phyloP scores from a whole-genome alignment of 441 rosid genomes.

The Syzygium syzygioides region DNA sequence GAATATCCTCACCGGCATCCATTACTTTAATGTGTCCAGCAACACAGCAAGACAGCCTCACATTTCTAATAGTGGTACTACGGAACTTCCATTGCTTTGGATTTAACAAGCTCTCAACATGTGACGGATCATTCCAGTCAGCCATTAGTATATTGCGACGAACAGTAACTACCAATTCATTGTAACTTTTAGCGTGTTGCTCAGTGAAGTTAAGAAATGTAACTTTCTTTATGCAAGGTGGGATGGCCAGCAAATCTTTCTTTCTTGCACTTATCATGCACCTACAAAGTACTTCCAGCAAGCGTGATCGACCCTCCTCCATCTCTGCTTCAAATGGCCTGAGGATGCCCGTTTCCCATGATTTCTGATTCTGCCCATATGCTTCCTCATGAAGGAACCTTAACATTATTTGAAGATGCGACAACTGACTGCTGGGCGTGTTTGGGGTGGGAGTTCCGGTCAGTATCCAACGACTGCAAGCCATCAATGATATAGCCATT shows the following conservation, averaged over 20 bases:
- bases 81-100: slow-evolving; percentile 94
- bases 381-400: slow-evolving; percentile 93
- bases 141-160: slow-evolving; percentile 88
- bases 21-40: slow-evolving; percentile 88
- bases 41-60: slow-evolving; percentile 93
- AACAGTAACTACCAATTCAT: slow-evolving; percentile 89
- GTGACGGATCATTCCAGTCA: slow-evolving; percentile 99
- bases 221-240: slow-evolving; percentile 86
- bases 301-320: slow-evolving; percentile 81
- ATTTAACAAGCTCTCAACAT: slow-evolving; percentile 93
- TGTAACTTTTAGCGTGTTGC: slow-evolving; percentile 88
- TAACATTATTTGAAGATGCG: slow-evolving; percentile 86
- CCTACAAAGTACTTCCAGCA: slow-evolving; percentile 69
- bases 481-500: slow-evolving; percentile 83
- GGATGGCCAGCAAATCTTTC: slow-evolving; percentile 79
- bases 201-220: slow-evolving; percentile 63
- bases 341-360: slow-evolving; percentile 89
- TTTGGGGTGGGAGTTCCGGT: slow-evolving; percentile 98
- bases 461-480: slow-evolving; percentile 84
- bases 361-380: slow-evolving; percentile 73
- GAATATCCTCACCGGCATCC: slow-evolving; percentile 83
- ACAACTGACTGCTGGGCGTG: slow-evolving; percentile 80
- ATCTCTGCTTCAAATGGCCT: slow-evolving; percentile 88
- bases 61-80: slow-evolving; percentile 58
- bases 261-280: slow-evolving; percentile 97